Base-by-base conservation (phyloP, 2,329 filamentous ascomycete genomes). In the Metarhizium rileyi region DNA sequence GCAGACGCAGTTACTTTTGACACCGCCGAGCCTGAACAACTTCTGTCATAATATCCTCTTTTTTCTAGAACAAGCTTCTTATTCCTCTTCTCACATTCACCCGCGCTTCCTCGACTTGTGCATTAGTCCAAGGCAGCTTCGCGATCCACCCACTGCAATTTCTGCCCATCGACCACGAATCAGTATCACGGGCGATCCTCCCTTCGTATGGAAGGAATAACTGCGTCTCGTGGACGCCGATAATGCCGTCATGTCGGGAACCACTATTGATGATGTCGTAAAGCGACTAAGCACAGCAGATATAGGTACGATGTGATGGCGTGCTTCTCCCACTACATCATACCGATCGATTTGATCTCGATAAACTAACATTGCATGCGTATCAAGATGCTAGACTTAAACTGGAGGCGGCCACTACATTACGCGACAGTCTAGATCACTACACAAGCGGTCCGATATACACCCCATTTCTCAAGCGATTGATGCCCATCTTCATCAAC, bases 351-450 rank as follows among this genome's bases (percentile, higher is more conserved):
- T n/a, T 20, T 22, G 35, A 42, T 14, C 20, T 9, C 22, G 20
- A 5, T 12, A 16, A 14, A 22, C 38, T 42, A 25, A 42, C 22
- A 25, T 25, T 25, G 18, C 16, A 16, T 45, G 40, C 48, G 23
- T 51, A 18, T 53, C 20, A 38, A 95, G 93, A 97, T 72, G 71
- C 84, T 51, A 88, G 87, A 71, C 70, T 82, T 51, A 94, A 90
- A 71, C 79, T 86, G 54, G 87, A 89, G 61, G 83, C 90, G 55
- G 89, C 91, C 54, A 83, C 84, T 47, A 86, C 90, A 56, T 76
- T 98, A 61, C 88, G 93, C 64, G 94, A 99, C 70, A 89, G 80
- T 60, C 83, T 97, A 58, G 94, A 98, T 56, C 79, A 89, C 61
- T 95, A 93, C 72, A 89, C 86, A 49, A 81, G 80, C 61, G 84